Percentiles rank a stretch among this genome's conserved stretches.
These are phyloP conservation scores for Fusarium fujikuroi DNA, from an alignment of 2,329 filamentous ascomycete genomes.

Conservation along the genomic window DNA sequence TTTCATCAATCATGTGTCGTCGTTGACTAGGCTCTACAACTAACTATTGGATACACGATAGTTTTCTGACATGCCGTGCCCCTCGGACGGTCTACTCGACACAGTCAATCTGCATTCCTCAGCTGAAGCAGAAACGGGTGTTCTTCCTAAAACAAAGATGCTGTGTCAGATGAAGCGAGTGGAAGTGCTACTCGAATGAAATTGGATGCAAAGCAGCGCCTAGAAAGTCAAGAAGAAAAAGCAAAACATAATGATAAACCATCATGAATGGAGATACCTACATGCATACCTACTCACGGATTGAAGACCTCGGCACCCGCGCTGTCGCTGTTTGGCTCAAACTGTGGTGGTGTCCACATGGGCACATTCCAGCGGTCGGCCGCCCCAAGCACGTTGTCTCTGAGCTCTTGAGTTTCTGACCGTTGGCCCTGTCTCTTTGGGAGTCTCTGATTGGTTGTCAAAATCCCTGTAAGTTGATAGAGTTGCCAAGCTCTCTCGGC, in stretches of 20 bases:
- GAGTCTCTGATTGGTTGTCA: conserved; percentile 29
- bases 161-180: conserved; percentile 9
- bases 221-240: conserved; percentile 23
- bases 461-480: conserved; percentile 30
- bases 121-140: conserved; percentile 18
- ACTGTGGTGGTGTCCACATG: conserved; percentile 21
- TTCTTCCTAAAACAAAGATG: conserved; percentile 11
- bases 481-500: conserved; percentile 44
- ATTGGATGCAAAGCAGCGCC: conserved; percentile 9
- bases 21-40: not conserved
- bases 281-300: not conserved
- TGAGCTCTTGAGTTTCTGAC: conserved; percentile 17
- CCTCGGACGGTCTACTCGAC: not conserved
- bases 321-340: conserved; percentile 1
- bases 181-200: conserved; percentile 3
- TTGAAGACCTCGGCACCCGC: conserved; percentile 24
- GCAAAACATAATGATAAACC: conserved; percentile 12
- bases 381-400: conserved; percentile 28
- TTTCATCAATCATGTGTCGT: conserved; percentile 10
- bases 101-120: conserved; percentile 22
- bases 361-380: conserved; percentile 43
- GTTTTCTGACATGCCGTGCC: conserved; percentile 16
- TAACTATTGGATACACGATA: not conserved
- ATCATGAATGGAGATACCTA: conserved; percentile 7
- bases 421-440: conserved; percentile 14